Percentiles rank a stretch among this genome's conserved stretches.
These are phyloP conservation scores for Candida parachauliodes DNA, from an alignment of 805 yeast genomes.

Conservation along the genomic window DNA sequence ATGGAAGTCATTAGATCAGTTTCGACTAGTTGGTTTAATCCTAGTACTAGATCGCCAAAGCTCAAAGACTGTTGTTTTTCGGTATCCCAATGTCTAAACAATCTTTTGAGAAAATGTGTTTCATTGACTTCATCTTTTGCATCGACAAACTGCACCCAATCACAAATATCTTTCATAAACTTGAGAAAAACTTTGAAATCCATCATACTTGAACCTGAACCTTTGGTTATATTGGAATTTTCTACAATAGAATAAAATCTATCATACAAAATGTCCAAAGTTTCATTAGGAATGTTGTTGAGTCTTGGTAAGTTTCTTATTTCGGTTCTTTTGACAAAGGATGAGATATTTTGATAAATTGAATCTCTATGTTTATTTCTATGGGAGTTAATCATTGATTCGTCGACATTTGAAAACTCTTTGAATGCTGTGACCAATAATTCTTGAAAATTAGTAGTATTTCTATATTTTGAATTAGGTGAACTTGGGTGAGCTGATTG, in stretches of 20 bases:
- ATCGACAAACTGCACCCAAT: conserved; percentile 53
- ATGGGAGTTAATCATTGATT: conserved; percentile 64
- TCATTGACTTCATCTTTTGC: conserved; percentile 9
- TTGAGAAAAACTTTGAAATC: conserved; percentile 64
- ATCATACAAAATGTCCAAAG: conserved; percentile 75
- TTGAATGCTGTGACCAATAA: conserved; percentile 87
- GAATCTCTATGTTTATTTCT: conserved; percentile 69
- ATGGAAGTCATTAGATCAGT: conserved; percentile 75
- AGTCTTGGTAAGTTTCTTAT: conserved; percentile 80
- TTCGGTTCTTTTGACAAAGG: conserved; percentile 89
- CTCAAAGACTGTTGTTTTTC: conserved; percentile 52
- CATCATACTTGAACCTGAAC: conserved; percentile 62
- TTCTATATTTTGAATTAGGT: conserved; percentile 56
- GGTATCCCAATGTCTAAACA: conserved; percentile 73
- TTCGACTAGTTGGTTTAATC: conserved; percentile 66
- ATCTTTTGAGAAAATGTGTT: conserved; percentile 40
- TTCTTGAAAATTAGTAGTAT: conserved; percentile 83
- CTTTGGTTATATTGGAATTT: conserved; percentile 51
- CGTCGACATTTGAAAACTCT: conserved; percentile 80
- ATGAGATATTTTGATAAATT: conserved; percentile 81
- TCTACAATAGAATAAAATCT: conserved; percentile 75
- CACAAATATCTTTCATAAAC: conserved; percentile 77
- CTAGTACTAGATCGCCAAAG: conserved; percentile 66
- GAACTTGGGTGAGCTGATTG: conserved; percentile 76
- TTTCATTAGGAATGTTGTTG: conserved; percentile 51